Conservation (phyloP, 441 rosid genomes). For the Populus hybrid region DNA sequence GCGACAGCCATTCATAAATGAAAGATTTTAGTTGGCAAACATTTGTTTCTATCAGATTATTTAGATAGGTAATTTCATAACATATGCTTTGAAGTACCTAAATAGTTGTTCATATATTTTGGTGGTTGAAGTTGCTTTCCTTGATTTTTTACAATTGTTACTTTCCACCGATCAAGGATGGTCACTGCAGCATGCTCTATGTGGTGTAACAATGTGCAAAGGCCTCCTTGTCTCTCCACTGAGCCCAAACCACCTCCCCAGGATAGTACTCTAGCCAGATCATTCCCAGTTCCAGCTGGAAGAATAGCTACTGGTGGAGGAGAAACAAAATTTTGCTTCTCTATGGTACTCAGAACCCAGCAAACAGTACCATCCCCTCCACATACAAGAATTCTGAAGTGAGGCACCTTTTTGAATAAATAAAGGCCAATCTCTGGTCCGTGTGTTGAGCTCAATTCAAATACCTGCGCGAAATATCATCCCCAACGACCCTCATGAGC, state of each 20-base stretch:
- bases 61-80: not conserved
- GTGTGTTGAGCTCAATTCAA: slow-evolving; percentile 81
- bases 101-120: slow-evolving; percentile 93
- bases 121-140: slow-evolving; percentile 67
- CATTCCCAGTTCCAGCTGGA: slow-evolving; percentile 99
- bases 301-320: slow-evolving; percentile 98
- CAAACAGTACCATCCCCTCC: slow-evolving; percentile 99
- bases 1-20: not conserved
- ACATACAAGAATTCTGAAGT: slow-evolving; percentile 92
- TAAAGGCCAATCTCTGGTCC: slow-evolving; percentile 94
- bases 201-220: slow-evolving; percentile 65
- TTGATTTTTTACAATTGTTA: slow-evolving; percentile 57
- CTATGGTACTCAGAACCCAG: slow-evolving; percentile 93
- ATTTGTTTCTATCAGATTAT: not conserved
- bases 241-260: slow-evolving; percentile 98
- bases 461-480: slow-evolving; percentile 48
- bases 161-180: slow-evolving; percentile 96
- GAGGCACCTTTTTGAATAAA: slow-evolving; percentile 90
- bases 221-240: slow-evolving; percentile 93
- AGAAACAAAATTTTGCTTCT: slow-evolving; percentile 87
- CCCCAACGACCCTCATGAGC: slow-evolving; percentile 14
- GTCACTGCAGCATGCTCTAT: slow-evolving; percentile 96
- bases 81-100: slow-evolving; percentile 46
- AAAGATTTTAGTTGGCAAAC: not conserved
- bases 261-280: slow-evolving; percentile 86